These are phyloP conservation scores for Floccularia luteovirens DNA, from an alignment of 768 basidiomycete species.

Conservation along the genomic window DNA sequence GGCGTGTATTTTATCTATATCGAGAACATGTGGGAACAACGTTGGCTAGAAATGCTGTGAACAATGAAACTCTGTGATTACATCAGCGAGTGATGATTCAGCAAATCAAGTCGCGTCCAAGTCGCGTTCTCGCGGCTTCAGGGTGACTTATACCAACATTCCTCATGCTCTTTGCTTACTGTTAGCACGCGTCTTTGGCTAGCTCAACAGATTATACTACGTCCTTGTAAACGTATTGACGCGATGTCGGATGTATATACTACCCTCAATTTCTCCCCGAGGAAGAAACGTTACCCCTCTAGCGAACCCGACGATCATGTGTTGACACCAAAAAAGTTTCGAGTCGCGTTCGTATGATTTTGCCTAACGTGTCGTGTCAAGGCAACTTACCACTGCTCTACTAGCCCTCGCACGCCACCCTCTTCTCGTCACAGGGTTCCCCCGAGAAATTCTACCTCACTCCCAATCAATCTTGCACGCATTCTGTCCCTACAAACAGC, in stretches of 20 bases:
- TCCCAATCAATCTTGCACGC: slow-evolving; percentile 56
- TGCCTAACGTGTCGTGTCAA: slow-evolving; percentile 2
- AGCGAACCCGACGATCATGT: slow-evolving; percentile 38
- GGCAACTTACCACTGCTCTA: slow-evolving; percentile 1
- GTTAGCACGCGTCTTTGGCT: no score
- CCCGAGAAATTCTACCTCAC: slow-evolving; percentile 12
- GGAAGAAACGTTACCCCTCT: slow-evolving; percentile 55
- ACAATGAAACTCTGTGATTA: no score
- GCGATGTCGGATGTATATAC: slow-evolving; percentile 64
- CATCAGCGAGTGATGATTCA: no score
- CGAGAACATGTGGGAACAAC: no score
- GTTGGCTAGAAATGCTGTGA: no score
- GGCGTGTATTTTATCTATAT: no score
- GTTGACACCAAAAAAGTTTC: slow-evolving; percentile 64
- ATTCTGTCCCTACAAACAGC: slow-evolving; percentile 59
- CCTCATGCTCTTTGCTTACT: no score
- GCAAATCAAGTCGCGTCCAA: no score
- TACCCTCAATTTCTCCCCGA: slow-evolving; percentile 56
- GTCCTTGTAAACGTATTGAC: no score
- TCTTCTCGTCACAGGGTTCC: slow-evolving; percentile 21
- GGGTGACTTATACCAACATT: no score
- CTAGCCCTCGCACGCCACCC: slow-evolving; percentile 55
- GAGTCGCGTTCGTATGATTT: slow-evolving; percentile 38
- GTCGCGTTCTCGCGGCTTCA: no score
- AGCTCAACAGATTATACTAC: no score